Evolutionary conservation across 1,284 basidiomycete species (phyloP).

Genomic region (Ceratobasidium papillatum): DNA sequence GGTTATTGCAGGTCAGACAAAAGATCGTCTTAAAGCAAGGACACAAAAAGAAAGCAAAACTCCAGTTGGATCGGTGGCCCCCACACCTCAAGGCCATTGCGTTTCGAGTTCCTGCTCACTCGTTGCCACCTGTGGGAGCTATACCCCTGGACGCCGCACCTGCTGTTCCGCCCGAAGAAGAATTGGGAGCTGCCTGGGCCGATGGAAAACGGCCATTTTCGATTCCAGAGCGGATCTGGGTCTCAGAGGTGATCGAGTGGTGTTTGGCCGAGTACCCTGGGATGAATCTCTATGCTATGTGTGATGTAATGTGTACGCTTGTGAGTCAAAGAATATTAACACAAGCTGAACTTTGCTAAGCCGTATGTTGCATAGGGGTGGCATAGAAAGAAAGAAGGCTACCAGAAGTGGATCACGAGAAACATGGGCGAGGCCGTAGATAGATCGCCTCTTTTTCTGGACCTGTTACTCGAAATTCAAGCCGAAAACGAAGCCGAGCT

Average conservation of each 20-base stretch:
- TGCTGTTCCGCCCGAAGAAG: background rate
- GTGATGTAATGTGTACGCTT: background rate
- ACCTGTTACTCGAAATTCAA: slow-evolving; percentile 3
- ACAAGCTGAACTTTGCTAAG: background rate
- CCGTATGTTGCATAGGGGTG: background rate
- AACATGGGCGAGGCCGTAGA: slow-evolving; percentile 10
- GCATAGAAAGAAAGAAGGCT: slow-evolving; percentile 12
- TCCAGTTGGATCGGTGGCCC: background rate
- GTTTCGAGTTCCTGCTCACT: slow-evolving; percentile 4
- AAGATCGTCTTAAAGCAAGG: background rate
- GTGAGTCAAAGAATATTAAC: background rate
- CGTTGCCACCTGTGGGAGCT: background rate
- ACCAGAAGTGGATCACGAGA: background rate
- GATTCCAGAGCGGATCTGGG: background rate
- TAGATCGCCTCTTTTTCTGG: background rate
- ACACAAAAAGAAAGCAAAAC: background rate
- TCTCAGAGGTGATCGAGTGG: slow-evolving; percentile 26
- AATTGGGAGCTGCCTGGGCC: background rate
- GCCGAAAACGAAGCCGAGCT: background rate
- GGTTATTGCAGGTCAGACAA: background rate
- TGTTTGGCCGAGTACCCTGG: slow-evolving; percentile 17
- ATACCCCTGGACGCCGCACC: slow-evolving; percentile 6
- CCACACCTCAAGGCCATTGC: background rate
- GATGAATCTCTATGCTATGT: background rate
- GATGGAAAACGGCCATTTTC: slow-evolving; percentile 12